Base-by-base conservation (phyloP, 768 basidiomycete genomes). In the Leccinum fibrillosum region DNA sequence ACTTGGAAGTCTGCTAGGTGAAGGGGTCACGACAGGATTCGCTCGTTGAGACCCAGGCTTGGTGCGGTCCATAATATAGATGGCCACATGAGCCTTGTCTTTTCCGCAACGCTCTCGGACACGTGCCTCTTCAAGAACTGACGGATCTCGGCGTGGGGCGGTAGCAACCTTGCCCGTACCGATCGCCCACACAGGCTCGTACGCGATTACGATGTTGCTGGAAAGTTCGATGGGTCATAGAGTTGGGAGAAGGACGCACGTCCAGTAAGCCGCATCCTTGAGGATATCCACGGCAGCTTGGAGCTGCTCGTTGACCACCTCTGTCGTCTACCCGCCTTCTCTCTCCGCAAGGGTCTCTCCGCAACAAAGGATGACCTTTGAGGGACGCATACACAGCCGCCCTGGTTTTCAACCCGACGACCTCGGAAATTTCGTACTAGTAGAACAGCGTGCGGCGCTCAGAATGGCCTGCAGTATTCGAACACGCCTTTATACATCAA, bases 101-200 rank as follows among this genome's bases (percentile, higher is more conserved):
- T 72, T 64, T 83, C 81, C 13, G 93, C 92, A 28, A 92, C 90
- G 19, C 77, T 75, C 32, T 79, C 66, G 7, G 89, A 89, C 45
- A 98, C 84, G 6, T 78, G 77, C 60, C 74, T 78, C 47, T 78
- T 69, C 64, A 98, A 78, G 78, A 85, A 97, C 11, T 76, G 66
- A 64, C 97, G 90, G 67, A 95, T 87, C 59, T 88, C 84, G 39
- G 81, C 82, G 69, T 99, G 97, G 2, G 91, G 90, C 79, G 32
- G 92, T 92, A 48, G 96, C 96, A 53, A 97, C 95, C 73, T 90
- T 96, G 62, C 96, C 96, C 12, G 96, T 98, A 48, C 97, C 97
- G 72, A 98, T 98, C 34, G 97, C 96, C 96, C 97, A 98, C 17
- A 98, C 92, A 45, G 94, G 92, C 74, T 96, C 93, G 74, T 95